phyloP scores from a whole-genome alignment of 1,284 basidiomycete species.

The Boletus coffeatus region DNA sequence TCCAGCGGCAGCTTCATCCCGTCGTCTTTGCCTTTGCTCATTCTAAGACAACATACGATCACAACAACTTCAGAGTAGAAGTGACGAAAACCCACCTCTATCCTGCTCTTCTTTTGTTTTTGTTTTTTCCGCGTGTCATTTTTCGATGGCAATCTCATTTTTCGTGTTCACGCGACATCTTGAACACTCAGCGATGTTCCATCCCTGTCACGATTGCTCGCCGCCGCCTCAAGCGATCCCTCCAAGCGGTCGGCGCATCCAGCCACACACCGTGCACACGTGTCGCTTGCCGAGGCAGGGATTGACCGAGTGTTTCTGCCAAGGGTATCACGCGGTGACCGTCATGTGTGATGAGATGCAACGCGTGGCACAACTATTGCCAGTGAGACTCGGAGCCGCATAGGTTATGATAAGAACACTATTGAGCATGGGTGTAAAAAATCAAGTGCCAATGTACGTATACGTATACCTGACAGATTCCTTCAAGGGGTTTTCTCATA shows the following conservation, averaged over 20 bases:
- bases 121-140: neutral
- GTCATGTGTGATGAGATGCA: slow-evolving; percentile 66
- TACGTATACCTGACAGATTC: too few relatives aligned
- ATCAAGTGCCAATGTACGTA: too few relatives aligned
- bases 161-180: slow-evolving; percentile 4
- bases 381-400: too few relatives aligned
- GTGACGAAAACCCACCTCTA: slow-evolving; percentile 60
- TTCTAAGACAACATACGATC: slow-evolving; percentile 47
- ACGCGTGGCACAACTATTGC: slow-evolving; percentile 28
- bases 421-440: too few relatives aligned
- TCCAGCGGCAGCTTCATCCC: slow-evolving; percentile 74
- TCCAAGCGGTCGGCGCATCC: slow-evolving; percentile 58
- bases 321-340: slow-evolving; percentile 68
- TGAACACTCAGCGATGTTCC: slow-evolving; percentile 59
- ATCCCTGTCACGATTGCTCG: slow-evolving; percentile 92
- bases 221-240: slow-evolving; percentile 72
- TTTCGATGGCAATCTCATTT: neutral
- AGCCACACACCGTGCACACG: slow-evolving; percentile 59
- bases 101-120: slow-evolving; percentile 60
- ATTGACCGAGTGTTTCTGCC: slow-evolving; percentile 77
- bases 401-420: too few relatives aligned
- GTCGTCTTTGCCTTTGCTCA: slow-evolving; percentile 85
- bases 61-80: neutral
- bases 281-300: slow-evolving; percentile 79
- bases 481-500: too few relatives aligned